Evolutionary conservation across 2,329 filamentous ascomycete genomes (phyloP).

Genomic region (Aspergillus melleus): DNA sequence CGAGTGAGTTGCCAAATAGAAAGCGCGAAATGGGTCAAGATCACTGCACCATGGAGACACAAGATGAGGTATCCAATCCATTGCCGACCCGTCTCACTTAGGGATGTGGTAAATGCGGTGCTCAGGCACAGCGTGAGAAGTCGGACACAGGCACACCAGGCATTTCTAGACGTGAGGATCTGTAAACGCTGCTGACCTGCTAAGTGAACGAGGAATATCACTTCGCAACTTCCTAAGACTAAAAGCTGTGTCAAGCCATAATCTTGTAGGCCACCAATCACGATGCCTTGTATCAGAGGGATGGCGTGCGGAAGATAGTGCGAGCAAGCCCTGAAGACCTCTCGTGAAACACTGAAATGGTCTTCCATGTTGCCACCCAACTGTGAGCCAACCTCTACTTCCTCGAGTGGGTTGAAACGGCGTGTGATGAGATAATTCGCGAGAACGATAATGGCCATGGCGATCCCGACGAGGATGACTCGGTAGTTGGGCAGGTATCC

Average conservation of each 20-base stretch:
- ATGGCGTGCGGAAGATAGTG: neutral
- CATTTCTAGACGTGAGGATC: neutral
- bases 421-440: neutral
- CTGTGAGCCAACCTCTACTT: neutral
- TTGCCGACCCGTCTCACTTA: neutral
- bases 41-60: constrained; percentile 4
- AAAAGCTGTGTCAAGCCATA: neutral
- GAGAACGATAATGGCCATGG: neutral
- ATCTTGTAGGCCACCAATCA: constrained; percentile 3
- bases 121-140: neutral
- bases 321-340: neutral
- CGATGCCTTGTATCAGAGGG: neutral
- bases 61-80: constrained; percentile 9
- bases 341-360: neutral
- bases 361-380: neutral
- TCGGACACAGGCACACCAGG: constrained; percentile 2
- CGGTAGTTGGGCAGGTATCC: constrained; percentile 4
- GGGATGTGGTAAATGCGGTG: neutral
- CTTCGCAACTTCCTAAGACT: neutral
- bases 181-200: neutral
- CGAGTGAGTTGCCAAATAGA: neutral
- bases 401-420: neutral
- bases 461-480: neutral
- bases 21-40: constrained; percentile 1
- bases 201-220: neutral